Percentiles rank a stretch among this genome's conserved stretches.
Evolutionary conservation across 805 yeast genomes (phyloP).

Genomic region (Scheffersomyces amazonensis): DNA sequence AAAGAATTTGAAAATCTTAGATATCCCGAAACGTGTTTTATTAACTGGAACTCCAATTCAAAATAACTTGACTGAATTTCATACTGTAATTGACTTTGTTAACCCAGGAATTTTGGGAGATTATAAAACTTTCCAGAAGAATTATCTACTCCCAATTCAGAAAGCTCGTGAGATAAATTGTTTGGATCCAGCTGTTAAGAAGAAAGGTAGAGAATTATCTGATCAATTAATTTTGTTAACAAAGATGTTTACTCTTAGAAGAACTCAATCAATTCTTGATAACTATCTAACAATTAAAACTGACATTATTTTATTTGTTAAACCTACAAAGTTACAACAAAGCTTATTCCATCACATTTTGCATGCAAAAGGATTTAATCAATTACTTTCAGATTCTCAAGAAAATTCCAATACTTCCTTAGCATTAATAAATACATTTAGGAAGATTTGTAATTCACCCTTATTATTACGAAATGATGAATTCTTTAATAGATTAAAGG

Average conservation of each 20-base stretch:
- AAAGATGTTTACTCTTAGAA: slow-evolving; percentile 63
- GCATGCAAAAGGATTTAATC: slow-evolving; percentile 30
- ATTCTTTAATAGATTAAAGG: slow-evolving; percentile 21
- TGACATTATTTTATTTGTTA: slow-evolving; percentile 74
- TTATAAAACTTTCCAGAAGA: slow-evolving; percentile 53
- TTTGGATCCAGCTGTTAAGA: slow-evolving; percentile 44
- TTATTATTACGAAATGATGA: slow-evolving; percentile 53
- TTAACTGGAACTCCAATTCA: slow-evolving; percentile 93
- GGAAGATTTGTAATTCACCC: slow-evolving; percentile 85
- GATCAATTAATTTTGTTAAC: slow-evolving; percentile 65
- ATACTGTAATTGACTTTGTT: slow-evolving; percentile 72
- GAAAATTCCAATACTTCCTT: slow-evolving; percentile 45
- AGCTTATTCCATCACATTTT: slow-evolving; percentile 52
- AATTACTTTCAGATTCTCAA: slow-evolving; percentile 20
- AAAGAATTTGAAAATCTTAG: slow-evolving; percentile 53
- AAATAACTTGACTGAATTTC: slow-evolving; percentile 84
- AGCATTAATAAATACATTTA: slow-evolving; percentile 66
- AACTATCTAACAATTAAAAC: slow-evolving; percentile 69
- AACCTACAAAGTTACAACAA: slow-evolving; percentile 65
- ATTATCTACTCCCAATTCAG: slow-evolving; percentile 67
- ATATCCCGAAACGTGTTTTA: slow-evolving; percentile 56
- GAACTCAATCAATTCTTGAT: slow-evolving; percentile 58
- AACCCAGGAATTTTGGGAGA: slow-evolving; percentile 81
- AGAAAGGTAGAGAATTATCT: slow-evolving; percentile 59
- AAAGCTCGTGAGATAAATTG: slow-evolving; percentile 65